Percentiles rank a stretch among this genome's conserved stretches.
Conservation (phyloP, 768 basidiomycete species). For the Cystofilobasidium capitatum region DNA sequence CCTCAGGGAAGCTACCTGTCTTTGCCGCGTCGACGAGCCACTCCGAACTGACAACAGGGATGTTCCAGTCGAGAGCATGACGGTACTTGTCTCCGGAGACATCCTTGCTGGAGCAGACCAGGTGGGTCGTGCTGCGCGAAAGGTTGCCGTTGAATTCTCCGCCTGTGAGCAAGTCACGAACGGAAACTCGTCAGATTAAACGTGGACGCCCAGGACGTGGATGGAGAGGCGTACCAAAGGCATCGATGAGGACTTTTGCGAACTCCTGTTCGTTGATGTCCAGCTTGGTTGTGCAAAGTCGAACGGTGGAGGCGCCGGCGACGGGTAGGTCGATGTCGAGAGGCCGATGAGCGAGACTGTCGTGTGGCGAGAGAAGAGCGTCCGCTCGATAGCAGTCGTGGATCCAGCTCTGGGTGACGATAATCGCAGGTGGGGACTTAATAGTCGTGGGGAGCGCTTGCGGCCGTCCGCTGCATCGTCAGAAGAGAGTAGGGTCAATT, state of each 20-base stretch:
- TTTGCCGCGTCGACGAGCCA: slow-evolving; percentile 60
- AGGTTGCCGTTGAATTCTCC: slow-evolving; percentile 47
- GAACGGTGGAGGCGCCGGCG: slow-evolving; percentile 52
- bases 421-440: not conserved
- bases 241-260: slow-evolving; percentile 56
- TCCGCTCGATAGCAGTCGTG: slow-evolving; percentile 74
- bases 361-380: slow-evolving; percentile 55
- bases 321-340: slow-evolving; percentile 54
- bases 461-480: not conserved
- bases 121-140: slow-evolving; percentile 55
- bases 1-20: slow-evolving; percentile 40
- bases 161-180: slow-evolving; percentile 46
- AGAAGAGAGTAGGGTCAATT: not conserved
- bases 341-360: slow-evolving; percentile 63
- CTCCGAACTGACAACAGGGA: slow-evolving; percentile 57
- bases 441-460: not conserved
- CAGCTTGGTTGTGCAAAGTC: slow-evolving; percentile 65
- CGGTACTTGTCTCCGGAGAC: slow-evolving; percentile 62
- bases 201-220: not conserved
- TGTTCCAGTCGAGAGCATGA: slow-evolving; percentile 68
- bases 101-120: slow-evolving; percentile 56
- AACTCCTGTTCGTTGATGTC: slow-evolving; percentile 57
- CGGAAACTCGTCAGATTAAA: slow-evolving; percentile 5
- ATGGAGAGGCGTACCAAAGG: slow-evolving; percentile 48
- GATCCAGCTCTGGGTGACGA: slow-evolving; percentile 85